Conservation (phyloP, 768 basidiomycete genomes). For the Kondoa malvinella region DNA sequence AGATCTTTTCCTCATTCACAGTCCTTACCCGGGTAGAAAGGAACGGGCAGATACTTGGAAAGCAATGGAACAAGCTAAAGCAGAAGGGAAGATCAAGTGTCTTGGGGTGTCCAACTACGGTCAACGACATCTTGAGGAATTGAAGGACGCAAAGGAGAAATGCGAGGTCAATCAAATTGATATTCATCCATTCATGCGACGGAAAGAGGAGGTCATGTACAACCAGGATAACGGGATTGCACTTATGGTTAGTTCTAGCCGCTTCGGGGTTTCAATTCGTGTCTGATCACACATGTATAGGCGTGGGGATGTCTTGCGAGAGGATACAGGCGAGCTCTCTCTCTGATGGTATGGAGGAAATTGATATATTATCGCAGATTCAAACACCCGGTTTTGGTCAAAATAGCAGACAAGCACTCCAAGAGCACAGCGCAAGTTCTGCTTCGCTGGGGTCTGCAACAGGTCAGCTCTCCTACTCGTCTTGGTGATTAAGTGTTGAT, state of each 20-base stretch:
- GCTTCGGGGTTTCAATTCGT: too few relatives aligned
- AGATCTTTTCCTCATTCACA: constrained; percentile 56
- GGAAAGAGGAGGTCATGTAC: constrained; percentile 45
- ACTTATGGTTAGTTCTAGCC: constrained; percentile 40
- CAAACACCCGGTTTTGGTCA: constrained; percentile 40
- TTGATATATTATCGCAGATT: constrained; percentile 52
- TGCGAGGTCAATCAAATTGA: constrained; percentile 30
- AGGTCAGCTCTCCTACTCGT: constrained; percentile 32
- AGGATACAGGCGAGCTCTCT: background rate
- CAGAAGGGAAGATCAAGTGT: constrained; percentile 43
- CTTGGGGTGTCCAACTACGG: constrained; percentile 40
- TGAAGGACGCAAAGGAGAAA: constrained; percentile 22
- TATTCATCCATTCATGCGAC: constrained; percentile 54
- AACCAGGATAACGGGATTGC: constrained; percentile 44
- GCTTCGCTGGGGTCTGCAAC: constrained; percentile 70
- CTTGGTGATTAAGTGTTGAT: background rate
- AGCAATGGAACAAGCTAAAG: constrained; percentile 48
- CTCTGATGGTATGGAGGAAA: constrained; percentile 51
- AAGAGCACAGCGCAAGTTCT: constrained; percentile 48
- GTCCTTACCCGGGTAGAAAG: constrained; percentile 46
- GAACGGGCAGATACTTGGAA: constrained; percentile 49
- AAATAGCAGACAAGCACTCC: constrained; percentile 41
- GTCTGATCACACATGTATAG: background rate
- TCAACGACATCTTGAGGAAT: constrained; percentile 24
- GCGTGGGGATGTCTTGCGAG: background rate